Percentiles rank a stretch among this genome's conserved stretches.
phyloP scores from a whole-genome alignment of 2,329 filamentous ascomycete species.

The Pseudocercospora pini-densiflorae region DNA sequence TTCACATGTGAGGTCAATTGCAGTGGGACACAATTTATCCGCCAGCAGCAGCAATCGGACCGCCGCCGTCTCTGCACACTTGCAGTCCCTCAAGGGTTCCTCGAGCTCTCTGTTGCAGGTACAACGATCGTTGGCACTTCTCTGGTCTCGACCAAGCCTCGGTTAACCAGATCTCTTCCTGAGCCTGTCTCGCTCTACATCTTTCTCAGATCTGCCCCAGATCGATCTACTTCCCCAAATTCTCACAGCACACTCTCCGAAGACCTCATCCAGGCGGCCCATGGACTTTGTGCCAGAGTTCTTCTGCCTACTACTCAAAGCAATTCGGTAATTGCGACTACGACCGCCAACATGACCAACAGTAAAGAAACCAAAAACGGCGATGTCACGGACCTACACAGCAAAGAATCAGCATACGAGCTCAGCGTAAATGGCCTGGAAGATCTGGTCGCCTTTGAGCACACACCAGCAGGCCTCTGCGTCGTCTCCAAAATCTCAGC shows the following conservation, averaged over 20 bases:
- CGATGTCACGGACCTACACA: constrained; percentile 19
- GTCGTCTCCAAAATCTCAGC: constrained; percentile 56
- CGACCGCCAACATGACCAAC: constrained; percentile 19
- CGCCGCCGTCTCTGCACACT: background rate
- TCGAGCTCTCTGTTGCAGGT: background rate
- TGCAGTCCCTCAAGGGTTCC: background rate
- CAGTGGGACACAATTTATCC: background rate
- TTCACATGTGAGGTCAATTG: constrained; percentile 4
- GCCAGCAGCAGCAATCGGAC: background rate
- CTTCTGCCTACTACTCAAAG: constrained; percentile 24
- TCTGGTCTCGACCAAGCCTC: constrained; percentile 2
- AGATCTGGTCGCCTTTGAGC: constrained; percentile 44
- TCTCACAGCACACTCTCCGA: background rate
- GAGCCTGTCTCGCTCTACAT: background rate
- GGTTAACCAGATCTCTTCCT: constrained; percentile 16
- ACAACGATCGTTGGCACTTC: background rate
- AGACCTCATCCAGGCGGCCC: background rate
- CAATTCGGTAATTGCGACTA: constrained; percentile 15
- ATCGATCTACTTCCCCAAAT: background rate
- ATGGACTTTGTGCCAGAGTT: constrained; percentile 22
- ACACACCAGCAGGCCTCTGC: constrained; percentile 46
- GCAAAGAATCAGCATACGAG: constrained; percentile 27
- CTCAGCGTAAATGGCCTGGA: constrained; percentile 41
- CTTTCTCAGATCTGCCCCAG: background rate
- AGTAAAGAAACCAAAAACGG: constrained; percentile 20